A percentile compares a stretch with the other conserved stretches of the same genome.
These are phyloP conservation scores for Omphalotus olearius DNA, from an alignment of 1,284 basidiomycete species.

Conservation along the genomic window DNA sequence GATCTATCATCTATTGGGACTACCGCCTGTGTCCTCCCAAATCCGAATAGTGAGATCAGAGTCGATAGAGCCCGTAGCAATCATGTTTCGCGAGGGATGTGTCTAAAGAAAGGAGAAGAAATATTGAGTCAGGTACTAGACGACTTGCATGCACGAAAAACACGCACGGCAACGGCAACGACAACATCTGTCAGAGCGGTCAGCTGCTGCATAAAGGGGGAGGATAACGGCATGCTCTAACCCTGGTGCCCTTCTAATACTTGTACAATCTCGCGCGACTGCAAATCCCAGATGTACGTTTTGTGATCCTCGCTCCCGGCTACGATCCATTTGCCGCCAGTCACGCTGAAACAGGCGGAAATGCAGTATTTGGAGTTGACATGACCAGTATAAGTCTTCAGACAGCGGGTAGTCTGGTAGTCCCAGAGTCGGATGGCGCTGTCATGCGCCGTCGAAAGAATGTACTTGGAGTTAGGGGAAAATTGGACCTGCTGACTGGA, in stretches of 20 bases:
- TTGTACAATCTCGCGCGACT: conserved; percentile 78
- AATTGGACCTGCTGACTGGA: conserved; percentile 83
- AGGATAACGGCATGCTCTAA: conserved; percentile 24
- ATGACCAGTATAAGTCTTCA: conserved; percentile 90
- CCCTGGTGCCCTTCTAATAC: conserved; percentile 76
- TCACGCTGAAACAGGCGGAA: conserved; percentile 76
- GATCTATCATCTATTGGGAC: background rate
- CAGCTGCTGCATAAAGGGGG: background rate
- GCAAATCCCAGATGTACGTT: conserved; percentile 90
- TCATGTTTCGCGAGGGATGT: conserved; percentile 78
- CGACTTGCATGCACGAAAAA: conserved; percentile 1
- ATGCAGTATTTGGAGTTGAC: conserved; percentile 77
- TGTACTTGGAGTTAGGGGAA: conserved; percentile 92
- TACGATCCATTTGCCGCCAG: conserved; percentile 85
- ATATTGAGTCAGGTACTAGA: background rate
- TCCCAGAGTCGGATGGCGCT: conserved; percentile 93
- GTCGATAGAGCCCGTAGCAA: conserved; percentile 81
- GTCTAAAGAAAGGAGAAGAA: conserved; percentile 41
- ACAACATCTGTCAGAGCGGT: conserved; percentile 55
- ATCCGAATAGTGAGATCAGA: conserved; percentile 74
- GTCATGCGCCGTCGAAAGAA: conserved; percentile 89
- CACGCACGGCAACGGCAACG: conserved; percentile 65
- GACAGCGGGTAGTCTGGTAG: conserved; percentile 84
- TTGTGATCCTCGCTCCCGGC: conserved; percentile 90
- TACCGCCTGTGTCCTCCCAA: conserved; percentile 56